Evolutionary conservation across 345 rosid species (phyloP).

Genomic region (Boechera divaricarpa): DNA sequence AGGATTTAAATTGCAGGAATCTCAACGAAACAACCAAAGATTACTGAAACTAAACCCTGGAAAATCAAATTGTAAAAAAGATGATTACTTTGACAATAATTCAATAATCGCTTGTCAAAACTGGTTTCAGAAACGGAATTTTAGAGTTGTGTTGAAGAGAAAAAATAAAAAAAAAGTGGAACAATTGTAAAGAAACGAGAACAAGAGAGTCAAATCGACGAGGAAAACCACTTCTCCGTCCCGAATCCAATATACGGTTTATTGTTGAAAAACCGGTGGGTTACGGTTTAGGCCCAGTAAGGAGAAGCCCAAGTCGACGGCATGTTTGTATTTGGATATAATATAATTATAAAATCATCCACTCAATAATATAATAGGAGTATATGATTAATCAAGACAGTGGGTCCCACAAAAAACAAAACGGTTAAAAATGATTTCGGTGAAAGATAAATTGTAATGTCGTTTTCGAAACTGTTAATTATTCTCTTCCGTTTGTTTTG

Average conservation of each 20-base stretch:
- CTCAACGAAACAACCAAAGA: conserved; percentile 16
- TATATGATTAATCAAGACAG: no score
- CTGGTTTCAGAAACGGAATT: neutral
- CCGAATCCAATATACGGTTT: conserved; percentile 6
- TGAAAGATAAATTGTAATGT: no score
- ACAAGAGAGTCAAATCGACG: neutral
- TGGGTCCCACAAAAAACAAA: no score
- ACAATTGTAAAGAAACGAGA: no score
- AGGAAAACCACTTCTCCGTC: neutral
- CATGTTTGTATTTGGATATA: neutral
- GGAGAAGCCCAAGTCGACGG: conserved; percentile 15
- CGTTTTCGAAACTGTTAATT: no score
- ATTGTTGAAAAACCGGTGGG: neutral
- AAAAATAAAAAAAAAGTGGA: no score
- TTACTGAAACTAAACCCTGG: conserved; percentile 1
- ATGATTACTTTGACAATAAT: neutral
- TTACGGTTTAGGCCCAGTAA: conserved; percentile 25
- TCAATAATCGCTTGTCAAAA: neutral
- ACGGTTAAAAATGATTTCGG: no score
- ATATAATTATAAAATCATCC: no score
- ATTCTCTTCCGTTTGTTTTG: no score
- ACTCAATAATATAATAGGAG: no score
- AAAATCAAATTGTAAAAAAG: neutral
- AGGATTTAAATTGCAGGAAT: conserved; percentile 1
- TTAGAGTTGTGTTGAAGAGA: neutral